phyloP scores from a whole-genome alignment of 2,329 filamentous ascomycete species.

The Aureobasidium uvarum region DNA sequence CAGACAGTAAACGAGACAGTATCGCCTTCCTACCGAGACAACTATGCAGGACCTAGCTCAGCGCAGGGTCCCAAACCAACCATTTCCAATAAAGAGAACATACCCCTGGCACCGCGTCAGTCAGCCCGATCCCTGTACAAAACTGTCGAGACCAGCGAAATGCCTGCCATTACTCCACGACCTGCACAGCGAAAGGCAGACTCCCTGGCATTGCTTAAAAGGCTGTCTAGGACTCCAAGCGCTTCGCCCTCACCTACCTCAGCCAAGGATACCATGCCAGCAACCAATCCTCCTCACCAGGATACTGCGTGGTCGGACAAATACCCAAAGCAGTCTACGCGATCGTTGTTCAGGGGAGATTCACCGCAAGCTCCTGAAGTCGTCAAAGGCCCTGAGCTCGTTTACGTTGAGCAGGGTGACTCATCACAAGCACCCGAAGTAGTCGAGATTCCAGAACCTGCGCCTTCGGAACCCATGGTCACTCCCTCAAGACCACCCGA shows the following conservation, averaged over 20 bases:
- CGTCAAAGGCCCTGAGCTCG: background rate
- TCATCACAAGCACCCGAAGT: slow-evolving; percentile 28
- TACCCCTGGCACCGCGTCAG: slow-evolving; percentile 29
- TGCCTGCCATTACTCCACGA: background rate
- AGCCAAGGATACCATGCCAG: background rate
- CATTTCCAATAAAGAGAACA: slow-evolving; percentile 35
- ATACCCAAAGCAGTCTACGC: slow-evolving; percentile 7
- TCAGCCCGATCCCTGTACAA: slow-evolving; percentile 33
- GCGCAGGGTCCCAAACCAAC: slow-evolving; percentile 30
- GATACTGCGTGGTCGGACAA: slow-evolving; percentile 14
- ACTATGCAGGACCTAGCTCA: background rate
- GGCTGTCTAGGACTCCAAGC: slow-evolving; percentile 48
- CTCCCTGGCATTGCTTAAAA: slow-evolving; percentile 48
- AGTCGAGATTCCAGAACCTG: slow-evolving; percentile 4
- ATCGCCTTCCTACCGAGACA: background rate
- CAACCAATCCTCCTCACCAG: background rate
- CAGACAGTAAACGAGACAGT: slow-evolving; percentile 21
- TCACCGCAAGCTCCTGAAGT: slow-evolving; percentile 21
- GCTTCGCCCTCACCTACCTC: slow-evolving; percentile 47
- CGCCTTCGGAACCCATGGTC: background rate
- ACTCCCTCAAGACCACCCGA: slow-evolving; percentile 13
- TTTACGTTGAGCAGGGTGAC: slow-evolving; percentile 1
- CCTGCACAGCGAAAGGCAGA: slow-evolving; percentile 41
- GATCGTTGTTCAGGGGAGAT: slow-evolving; percentile 2
- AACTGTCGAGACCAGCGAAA: slow-evolving; percentile 38